Evolutionary conservation across 805 yeast species (phyloP).

Genomic region (Saccharomycopsis vini): DNA sequence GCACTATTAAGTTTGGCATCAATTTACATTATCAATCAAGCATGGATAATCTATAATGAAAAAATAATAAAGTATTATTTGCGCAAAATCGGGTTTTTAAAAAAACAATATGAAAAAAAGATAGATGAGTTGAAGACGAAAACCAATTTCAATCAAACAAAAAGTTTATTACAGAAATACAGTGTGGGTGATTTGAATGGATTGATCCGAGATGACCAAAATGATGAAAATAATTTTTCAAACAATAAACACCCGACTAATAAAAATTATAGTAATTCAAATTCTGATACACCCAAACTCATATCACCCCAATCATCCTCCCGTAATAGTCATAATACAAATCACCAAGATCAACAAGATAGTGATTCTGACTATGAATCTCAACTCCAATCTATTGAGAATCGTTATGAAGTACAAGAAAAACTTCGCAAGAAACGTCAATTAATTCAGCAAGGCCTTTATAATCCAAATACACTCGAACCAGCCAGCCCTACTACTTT

Average conservation of each 20-base stretch:
- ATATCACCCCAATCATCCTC: no score
- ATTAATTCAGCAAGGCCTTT: slow-evolving; percentile 10
- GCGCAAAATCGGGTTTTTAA: slow-evolving; percentile 8
- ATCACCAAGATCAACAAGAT: slow-evolving; percentile 2
- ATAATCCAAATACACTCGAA: slow-evolving; percentile 5
- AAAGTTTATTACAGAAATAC: slow-evolving; percentile 15
- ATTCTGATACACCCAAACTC: no score
- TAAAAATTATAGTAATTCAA: not conserved
- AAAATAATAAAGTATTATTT: slow-evolving; percentile 5
- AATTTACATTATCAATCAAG: no score
- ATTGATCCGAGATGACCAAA: not conserved
- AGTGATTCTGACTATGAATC: slow-evolving; percentile 7
- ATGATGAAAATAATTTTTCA: not conserved
- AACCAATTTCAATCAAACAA: slow-evolving; percentile 17
- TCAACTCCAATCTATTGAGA: slow-evolving; percentile 12
- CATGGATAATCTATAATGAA: slow-evolving; percentile 7
- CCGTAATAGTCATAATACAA: not conserved
- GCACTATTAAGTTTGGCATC: no score
- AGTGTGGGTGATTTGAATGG: slow-evolving; percentile 14
- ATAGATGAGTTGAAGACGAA: slow-evolving; percentile 12
- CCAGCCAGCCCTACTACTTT: not conserved
- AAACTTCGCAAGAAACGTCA: slow-evolving; percentile 10
- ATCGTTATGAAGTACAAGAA: slow-evolving; percentile 8
- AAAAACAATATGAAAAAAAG: slow-evolving; percentile 6
- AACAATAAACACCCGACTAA: not conserved